Conservation (phyloP, 2,329 filamentous ascomycete genomes). For the Hymenoscyphus fraxineus region DNA sequence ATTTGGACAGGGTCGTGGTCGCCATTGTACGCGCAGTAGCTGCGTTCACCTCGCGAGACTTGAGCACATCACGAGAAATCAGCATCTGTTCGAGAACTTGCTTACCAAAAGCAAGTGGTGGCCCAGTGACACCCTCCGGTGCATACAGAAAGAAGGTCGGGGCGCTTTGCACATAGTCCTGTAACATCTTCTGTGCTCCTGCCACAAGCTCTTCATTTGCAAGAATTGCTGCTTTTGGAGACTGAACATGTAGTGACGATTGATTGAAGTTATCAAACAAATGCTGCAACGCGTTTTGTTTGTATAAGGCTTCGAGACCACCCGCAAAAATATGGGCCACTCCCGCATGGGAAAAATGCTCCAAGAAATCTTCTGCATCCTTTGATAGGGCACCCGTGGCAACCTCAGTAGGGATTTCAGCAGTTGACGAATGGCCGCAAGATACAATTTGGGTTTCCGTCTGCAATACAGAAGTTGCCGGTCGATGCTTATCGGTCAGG, state of each 20-base stretch:
- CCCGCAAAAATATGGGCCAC: background rate
- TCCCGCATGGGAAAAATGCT: background rate
- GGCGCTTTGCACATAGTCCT: background rate
- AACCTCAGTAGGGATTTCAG: background rate
- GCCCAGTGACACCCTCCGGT: background rate
- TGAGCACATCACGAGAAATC: background rate
- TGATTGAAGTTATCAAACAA: background rate
- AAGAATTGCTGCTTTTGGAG: conserved; percentile 3
- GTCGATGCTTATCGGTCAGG: too few relatives aligned
- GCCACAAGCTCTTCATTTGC: background rate
- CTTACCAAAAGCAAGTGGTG: background rate
- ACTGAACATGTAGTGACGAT: background rate
- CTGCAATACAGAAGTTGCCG: too few relatives aligned
- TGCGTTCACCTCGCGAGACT: background rate
- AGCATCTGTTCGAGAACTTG: background rate
- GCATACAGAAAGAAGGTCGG: background rate
- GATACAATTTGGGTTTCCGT: too few relatives aligned
- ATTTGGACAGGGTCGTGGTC: too few relatives aligned
- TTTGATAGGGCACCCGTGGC: background rate
- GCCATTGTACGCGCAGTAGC: background rate
- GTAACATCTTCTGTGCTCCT: background rate
- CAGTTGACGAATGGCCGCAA: too few relatives aligned
- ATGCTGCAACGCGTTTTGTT: background rate
- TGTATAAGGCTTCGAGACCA: background rate
- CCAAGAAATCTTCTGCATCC: background rate